Evolutionary conservation across 225 moss, liverwort and hornwort genomes (phyloP).

Genomic region (Ulota crispa): DNA sequence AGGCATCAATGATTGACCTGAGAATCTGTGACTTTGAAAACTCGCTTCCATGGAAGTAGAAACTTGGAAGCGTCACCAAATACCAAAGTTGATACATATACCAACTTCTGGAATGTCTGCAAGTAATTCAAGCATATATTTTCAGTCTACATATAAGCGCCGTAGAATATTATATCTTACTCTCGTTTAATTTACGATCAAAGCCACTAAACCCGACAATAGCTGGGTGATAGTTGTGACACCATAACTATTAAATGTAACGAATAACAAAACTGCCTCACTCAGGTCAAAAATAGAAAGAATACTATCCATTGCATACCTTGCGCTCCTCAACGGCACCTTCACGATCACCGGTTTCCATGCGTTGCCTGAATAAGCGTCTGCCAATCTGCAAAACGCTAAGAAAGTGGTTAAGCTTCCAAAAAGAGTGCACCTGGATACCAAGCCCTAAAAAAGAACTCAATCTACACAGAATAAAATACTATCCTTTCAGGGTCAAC

Average conservation of each 20-base stretch:
- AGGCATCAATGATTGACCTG: constrained; percentile 45
- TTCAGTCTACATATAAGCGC: not conserved
- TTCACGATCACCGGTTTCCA: constrained; percentile 97
- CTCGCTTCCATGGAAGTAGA: constrained; percentile 95
- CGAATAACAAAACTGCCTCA: not conserved
- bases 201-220: not conserved
- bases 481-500: not conserved
- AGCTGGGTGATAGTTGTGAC: not conserved
- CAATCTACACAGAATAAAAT: not conserved
- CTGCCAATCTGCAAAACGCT: constrained; percentile 72
- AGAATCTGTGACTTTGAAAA: constrained; percentile 94
- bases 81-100: constrained; percentile 91
- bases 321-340: constrained; percentile 95
- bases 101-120: constrained; percentile 96
- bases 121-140: constrained; percentile 1
- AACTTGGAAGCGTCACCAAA: constrained; percentile 99
- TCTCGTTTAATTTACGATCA: not conserved
- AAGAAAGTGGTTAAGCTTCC: not conserved
- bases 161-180: not conserved
- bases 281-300: not conserved
- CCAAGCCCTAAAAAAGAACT: not conserved
- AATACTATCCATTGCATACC: constrained; percentile 41
- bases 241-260: not conserved
- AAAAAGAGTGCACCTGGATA: not conserved
- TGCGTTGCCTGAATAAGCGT: constrained; percentile 83